Evolutionary conservation across 2,329 filamentous ascomycete genomes (phyloP).

Genomic region (Thielaviopsis populi): DNA sequence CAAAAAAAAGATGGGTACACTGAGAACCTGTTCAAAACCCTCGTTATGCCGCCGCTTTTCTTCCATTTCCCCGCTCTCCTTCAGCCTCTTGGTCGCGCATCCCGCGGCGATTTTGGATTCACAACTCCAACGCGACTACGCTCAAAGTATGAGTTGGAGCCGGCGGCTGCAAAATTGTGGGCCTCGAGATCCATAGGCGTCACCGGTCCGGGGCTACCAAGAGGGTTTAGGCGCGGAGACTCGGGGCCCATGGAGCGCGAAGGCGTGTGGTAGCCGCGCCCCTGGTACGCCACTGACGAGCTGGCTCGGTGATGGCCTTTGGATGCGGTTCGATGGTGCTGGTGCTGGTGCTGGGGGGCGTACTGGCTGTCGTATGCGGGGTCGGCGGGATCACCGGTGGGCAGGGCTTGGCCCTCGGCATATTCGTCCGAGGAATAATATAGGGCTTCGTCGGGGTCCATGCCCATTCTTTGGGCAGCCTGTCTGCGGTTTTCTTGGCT

Average conservation of each 20-base stretch:
- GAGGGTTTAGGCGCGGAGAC: conserved; percentile 35
- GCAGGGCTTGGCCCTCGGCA: not conserved
- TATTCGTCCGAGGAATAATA: conserved; percentile 16
- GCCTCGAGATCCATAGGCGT: conserved; percentile 44
- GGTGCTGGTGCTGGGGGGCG: not conserved
- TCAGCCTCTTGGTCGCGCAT: not conserved
- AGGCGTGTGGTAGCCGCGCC: not conserved
- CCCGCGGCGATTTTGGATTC: not conserved
- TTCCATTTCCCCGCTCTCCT: not conserved
- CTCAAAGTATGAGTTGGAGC: conserved; percentile 16
- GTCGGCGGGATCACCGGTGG: not conserved
- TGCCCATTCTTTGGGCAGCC: not conserved
- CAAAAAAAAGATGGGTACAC: too few relatives aligned
- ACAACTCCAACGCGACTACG: conserved; percentile 13
- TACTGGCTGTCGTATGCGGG: not conserved
- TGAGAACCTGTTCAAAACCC: too few relatives aligned
- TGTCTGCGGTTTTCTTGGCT: conserved; percentile 20
- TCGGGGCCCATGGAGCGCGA: conserved; percentile 26
- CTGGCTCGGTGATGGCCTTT: not conserved
- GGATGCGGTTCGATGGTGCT: not conserved
- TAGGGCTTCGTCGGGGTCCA: not conserved
- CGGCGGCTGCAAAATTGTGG: conserved; percentile 21
- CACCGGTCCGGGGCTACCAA: conserved; percentile 45
- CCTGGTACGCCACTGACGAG: not conserved
- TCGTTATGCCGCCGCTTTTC: too few relatives aligned